These are phyloP conservation scores for Globisporangium nodosum DNA, from an alignment of 352 stramenopile genomes.

Conservation along the genomic window DNA sequence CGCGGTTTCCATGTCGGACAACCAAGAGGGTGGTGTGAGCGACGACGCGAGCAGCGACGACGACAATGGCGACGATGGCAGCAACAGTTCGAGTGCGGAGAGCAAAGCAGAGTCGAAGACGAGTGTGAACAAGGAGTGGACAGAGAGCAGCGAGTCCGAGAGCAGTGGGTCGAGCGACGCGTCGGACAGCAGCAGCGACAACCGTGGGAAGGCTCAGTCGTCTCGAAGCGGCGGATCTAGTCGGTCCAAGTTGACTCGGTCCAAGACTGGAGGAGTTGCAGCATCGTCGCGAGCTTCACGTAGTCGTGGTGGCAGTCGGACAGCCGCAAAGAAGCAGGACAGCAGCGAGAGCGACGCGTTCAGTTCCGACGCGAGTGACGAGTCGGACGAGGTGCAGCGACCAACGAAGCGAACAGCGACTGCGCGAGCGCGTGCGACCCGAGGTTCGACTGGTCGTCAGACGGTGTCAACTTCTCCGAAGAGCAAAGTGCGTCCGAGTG, in stretches of 20 bases:
- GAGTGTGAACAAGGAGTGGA: constrained; percentile 60
- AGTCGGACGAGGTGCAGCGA: constrained; percentile 4
- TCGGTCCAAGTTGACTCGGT: constrained; percentile 16
- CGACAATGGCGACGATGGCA: constrained; percentile 21
- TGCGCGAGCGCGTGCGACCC: background rate
- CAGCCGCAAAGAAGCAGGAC: constrained; percentile 8
- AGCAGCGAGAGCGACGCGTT: constrained; percentile 10
- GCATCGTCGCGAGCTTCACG: constrained; percentile 8
- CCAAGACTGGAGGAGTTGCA: background rate
- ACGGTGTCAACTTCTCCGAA: background rate
- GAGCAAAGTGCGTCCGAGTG: background rate
- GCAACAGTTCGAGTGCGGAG: constrained; percentile 34
- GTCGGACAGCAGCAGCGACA: constrained; percentile 36
- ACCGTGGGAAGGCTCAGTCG: constrained; percentile 13
- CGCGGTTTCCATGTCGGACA: constrained; percentile 30
- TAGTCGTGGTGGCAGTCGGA: background rate
- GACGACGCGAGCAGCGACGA: constrained; percentile 28
- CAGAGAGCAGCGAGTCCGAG: constrained; percentile 54
- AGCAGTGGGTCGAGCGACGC: constrained; percentile 53
- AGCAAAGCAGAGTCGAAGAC: constrained; percentile 35
- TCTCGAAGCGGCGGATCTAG: constrained; percentile 14
- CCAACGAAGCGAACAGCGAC: constrained; percentile 3
- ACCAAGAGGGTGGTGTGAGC: background rate
- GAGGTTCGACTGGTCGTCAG: background rate
- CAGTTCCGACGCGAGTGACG: constrained; percentile 6